Evolutionary conservation across 2,329 filamentous ascomycete genomes (phyloP).

Genomic region (Boeremia exigua): DNA sequence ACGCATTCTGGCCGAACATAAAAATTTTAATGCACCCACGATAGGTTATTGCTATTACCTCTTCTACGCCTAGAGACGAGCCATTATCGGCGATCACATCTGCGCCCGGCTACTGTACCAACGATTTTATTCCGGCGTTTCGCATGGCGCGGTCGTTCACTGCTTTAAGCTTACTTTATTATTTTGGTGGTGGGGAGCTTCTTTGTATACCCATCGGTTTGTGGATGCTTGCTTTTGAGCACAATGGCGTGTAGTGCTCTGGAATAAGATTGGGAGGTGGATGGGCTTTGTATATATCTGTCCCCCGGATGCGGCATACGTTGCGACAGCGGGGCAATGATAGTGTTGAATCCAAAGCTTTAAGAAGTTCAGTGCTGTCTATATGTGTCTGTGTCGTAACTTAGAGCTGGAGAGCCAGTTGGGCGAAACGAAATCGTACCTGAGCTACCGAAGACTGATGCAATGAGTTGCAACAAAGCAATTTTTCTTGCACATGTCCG

Average conservation of each 20-base stretch:
- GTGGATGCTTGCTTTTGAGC: slow-evolving; percentile 22
- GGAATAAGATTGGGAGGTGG: background rate
- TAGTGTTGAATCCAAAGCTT: slow-evolving; percentile 14
- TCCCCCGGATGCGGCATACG: slow-evolving; percentile 2
- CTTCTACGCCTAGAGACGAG: slow-evolving; percentile 13
- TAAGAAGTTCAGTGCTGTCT: background rate
- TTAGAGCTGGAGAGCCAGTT: background rate
- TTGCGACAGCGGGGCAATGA: slow-evolving; percentile 1
- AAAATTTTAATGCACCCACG: slow-evolving; percentile 9
- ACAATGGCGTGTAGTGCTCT: slow-evolving; percentile 13
- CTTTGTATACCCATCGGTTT: slow-evolving; percentile 47
- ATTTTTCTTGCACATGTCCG: too few species aligned
- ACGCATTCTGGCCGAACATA: slow-evolving; percentile 1
- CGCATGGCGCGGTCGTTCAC: slow-evolving; percentile 10
- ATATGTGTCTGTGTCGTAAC: background rate
- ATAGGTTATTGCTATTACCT: slow-evolving; percentile 8
- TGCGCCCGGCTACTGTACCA: slow-evolving; percentile 10
- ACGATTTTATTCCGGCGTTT: slow-evolving; percentile 26
- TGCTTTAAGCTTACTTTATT: slow-evolving; percentile 15
- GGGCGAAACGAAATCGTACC: background rate
- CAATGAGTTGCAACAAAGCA: too few species aligned
- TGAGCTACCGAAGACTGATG: too few species aligned
- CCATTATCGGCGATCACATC: background rate
- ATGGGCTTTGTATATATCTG: slow-evolving; percentile 12
- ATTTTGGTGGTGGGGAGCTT: slow-evolving; percentile 27